phyloP scores from a whole-genome alignment of 352 stramenopile species.

The Globisporangium megalacanthum region DNA sequence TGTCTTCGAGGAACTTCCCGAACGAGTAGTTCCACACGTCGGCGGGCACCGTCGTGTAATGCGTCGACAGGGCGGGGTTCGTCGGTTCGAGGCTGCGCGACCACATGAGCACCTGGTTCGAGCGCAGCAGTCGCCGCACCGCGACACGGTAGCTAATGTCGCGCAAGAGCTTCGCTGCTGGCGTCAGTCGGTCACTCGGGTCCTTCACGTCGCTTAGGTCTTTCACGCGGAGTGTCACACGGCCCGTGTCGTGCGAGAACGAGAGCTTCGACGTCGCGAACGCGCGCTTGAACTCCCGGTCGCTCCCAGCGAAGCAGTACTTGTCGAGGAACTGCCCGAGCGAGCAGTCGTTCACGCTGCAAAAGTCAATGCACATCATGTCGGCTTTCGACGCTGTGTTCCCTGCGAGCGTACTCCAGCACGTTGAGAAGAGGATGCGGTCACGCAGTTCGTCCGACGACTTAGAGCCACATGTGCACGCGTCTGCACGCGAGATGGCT shows the following conservation, averaged over 20 bases:
- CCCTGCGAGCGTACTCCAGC: constrained; percentile 74
- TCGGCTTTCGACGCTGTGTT: constrained; percentile 77
- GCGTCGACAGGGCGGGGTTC: constrained; percentile 30
- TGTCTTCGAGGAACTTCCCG: constrained; percentile 82
- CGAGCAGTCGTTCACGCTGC: constrained; percentile 78
- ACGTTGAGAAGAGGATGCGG: constrained; percentile 78
- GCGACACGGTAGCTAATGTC: constrained; percentile 54
- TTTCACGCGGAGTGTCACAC: constrained; percentile 67
- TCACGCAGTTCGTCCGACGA: constrained; percentile 55
- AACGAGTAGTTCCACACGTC: constrained; percentile 86
- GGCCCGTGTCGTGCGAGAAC: constrained; percentile 77
- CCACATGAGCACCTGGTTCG: constrained; percentile 66
- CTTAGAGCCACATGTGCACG: constrained; percentile 61
- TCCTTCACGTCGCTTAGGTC: constrained; percentile 69
- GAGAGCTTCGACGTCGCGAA: constrained; percentile 78
- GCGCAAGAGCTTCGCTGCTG: constrained; percentile 45
- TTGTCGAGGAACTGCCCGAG: constrained; percentile 76
- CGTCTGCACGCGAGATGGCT: constrained; percentile 12
- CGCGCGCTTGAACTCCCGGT: constrained; percentile 70
- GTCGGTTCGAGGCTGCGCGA: constrained; percentile 31
- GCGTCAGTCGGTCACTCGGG: constrained; percentile 40
- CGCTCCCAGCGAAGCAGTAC: constrained; percentile 71
- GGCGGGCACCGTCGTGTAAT: constrained; percentile 51
- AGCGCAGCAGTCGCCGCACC: constrained; percentile 55
- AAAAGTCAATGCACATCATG: constrained; percentile 89